These are phyloP conservation scores for Hibiscus trionum DNA, from an alignment of 345 rosid species.

Conservation along the genomic window DNA sequence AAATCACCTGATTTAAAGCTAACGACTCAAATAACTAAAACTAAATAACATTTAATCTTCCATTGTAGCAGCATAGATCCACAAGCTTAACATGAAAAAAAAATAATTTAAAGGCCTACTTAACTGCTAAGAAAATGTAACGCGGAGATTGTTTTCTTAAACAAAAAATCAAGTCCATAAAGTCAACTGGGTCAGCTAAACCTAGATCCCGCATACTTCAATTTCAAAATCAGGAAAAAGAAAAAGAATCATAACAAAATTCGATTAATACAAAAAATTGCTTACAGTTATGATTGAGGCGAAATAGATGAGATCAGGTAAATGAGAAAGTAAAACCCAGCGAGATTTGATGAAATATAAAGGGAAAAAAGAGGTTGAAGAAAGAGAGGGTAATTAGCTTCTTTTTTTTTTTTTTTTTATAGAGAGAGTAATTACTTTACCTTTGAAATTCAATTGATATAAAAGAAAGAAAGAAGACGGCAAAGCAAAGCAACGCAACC, in stretches of 20 bases:
- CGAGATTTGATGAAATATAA: conserved; percentile 13
- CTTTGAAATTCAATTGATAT: conserved; percentile 7
- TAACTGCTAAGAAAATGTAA: background rate
- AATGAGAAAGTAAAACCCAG: background rate
- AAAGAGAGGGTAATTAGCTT: background rate
- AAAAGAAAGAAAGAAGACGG: background rate
- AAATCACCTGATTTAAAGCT: background rate
- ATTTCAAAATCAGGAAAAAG: background rate
- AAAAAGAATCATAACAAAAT: background rate
- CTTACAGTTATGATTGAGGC: background rate
- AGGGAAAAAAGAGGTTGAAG: background rate
- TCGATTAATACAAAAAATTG: background rate
- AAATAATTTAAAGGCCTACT: background rate
- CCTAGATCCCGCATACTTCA: background rate
- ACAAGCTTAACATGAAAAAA: background rate
- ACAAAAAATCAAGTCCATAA: background rate
- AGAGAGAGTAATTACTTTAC: background rate
- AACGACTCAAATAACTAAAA: background rate
- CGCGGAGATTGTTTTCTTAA: background rate
- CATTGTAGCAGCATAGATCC: background rate
- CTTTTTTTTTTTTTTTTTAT: too few species aligned
- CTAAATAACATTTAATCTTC: background rate
- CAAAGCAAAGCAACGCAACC: too few species aligned
- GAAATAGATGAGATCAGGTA: conserved; percentile 4
- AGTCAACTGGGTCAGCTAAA: conserved; percentile 3